Evolutionary conservation across 768 basidiomycete species (phyloP).

Genomic region (Tephrocybe sp.): DNA sequence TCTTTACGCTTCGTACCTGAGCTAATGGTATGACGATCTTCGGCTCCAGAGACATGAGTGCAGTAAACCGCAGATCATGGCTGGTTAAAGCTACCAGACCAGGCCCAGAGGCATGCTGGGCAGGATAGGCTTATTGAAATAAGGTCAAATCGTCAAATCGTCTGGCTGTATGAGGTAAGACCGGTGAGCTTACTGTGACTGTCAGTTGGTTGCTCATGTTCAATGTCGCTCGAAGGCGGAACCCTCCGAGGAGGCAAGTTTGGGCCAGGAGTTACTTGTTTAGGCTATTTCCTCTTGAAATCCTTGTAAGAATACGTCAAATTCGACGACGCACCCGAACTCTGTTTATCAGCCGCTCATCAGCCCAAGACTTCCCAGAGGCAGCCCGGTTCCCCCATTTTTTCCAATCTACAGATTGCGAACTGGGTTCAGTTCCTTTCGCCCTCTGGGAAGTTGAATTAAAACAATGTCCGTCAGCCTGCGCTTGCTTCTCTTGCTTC

Average conservation of each 20-base stretch:
- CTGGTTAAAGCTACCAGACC: slow-evolving; percentile 61
- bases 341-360: slow-evolving; percentile 35
- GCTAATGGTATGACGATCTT: slow-evolving; percentile 45
- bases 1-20: slow-evolving; percentile 56
- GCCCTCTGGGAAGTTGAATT: background rate
- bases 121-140: slow-evolving; percentile 51
- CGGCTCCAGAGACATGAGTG: slow-evolving; percentile 45
- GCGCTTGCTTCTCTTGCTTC: slow-evolving; percentile 11
- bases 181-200: slow-evolving; percentile 4
- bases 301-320: background rate
- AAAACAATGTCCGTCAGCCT: background rate
- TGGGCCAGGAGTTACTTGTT: background rate
- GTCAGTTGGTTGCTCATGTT: background rate
- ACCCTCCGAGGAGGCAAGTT: background rate
- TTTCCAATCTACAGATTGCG: slow-evolving; percentile 44
- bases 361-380: slow-evolving; percentile 42
- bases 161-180: background rate
- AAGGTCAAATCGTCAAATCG: background rate
- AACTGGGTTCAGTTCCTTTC: background rate
- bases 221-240: background rate
- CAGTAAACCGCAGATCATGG: slow-evolving; percentile 51
- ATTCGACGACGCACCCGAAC: slow-evolving; percentile 21
- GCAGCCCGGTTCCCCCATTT: slow-evolving; percentile 54
- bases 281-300: background rate
- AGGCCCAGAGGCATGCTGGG: slow-evolving; percentile 52